Conservation (phyloP, 495 filamentous ascomycete species). For the Aspergillus asperescens region DNA sequence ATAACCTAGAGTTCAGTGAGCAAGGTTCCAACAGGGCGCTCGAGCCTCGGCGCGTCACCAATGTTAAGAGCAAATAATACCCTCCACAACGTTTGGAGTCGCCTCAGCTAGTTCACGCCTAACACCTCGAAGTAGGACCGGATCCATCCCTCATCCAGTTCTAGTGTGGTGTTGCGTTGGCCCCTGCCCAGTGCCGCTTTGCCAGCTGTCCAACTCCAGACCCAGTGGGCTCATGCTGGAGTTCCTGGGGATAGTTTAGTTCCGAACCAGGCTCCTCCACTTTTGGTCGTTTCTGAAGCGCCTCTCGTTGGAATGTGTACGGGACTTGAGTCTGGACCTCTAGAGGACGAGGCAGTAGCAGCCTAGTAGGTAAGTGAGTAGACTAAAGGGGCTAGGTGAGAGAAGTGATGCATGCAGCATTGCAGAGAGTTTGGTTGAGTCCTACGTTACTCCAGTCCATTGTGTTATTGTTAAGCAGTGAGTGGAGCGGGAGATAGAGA, state of each 20-base stretch:
- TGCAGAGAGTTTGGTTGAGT: background rate
- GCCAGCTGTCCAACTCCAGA: conserved; percentile 6
- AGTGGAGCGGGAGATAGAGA: background rate
- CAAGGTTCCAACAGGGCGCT: background rate
- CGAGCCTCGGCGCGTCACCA: conserved; percentile 2
- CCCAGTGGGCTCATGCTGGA: background rate
- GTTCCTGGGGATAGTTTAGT: conserved; percentile 3
- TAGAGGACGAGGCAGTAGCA: too few relatives aligned
- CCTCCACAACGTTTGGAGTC: background rate
- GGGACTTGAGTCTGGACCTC: too few relatives aligned
- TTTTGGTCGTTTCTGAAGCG: background rate
- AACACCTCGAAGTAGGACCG: background rate
- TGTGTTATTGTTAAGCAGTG: too few relatives aligned
- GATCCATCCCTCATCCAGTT: background rate
- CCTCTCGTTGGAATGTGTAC: background rate
- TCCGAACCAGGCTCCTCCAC: background rate
- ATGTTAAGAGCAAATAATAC: too few relatives aligned
- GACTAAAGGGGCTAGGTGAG: background rate
- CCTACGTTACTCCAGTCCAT: background rate
- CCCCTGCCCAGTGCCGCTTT: too few relatives aligned
- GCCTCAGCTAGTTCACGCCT: background rate
- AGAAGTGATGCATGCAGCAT: too few relatives aligned
- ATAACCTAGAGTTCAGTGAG: too few relatives aligned
- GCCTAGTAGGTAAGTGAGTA: too few relatives aligned
- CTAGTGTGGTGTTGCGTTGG: background rate